Conservation (phyloP, 2,329 filamentous ascomycete species). For the Ophiostoma populinum region DNA sequence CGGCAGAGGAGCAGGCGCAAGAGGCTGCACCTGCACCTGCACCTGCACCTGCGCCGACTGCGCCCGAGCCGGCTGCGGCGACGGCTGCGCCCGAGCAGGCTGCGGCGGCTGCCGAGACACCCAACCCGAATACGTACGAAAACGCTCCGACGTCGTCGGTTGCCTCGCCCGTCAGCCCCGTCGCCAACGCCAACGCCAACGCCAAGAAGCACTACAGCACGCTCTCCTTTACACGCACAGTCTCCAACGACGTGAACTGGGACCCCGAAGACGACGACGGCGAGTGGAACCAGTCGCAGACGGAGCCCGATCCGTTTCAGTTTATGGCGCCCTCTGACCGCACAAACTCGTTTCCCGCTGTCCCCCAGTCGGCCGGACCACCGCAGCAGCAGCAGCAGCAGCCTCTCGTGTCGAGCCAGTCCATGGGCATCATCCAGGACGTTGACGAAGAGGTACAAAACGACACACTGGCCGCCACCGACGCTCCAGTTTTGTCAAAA, state of each 20-base stretch:
- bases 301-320: conserved; percentile 39
- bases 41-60: too few relatives aligned
- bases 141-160: neutral
- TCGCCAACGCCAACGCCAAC: conserved; percentile 3
- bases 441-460: conserved; percentile 30
- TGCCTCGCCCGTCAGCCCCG: neutral
- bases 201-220: conserved; percentile 38
- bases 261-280: conserved; percentile 37
- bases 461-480: conserved; percentile 12
- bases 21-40: too few relatives aligned
- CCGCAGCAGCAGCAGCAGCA: too few relatives aligned
- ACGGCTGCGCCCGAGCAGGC: too few relatives aligned
- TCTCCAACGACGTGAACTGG: conserved; percentile 44
- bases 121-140: neutral
- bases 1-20: too few relatives aligned
- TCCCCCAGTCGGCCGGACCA: too few relatives aligned
- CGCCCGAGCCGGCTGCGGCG: too few relatives aligned
- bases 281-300: conserved; percentile 37
- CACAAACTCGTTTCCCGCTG: conserved; percentile 45
- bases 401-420: conserved; percentile 30
- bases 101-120: neutral
- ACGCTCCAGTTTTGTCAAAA: neutral
- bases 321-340: conserved; percentile 39
- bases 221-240: conserved; percentile 46
- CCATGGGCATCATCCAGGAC: conserved; percentile 34